These are phyloP conservation scores for Trichoderma erinaceum DNA, from an alignment of 495 filamentous ascomycete genomes.

Conservation along the genomic window DNA sequence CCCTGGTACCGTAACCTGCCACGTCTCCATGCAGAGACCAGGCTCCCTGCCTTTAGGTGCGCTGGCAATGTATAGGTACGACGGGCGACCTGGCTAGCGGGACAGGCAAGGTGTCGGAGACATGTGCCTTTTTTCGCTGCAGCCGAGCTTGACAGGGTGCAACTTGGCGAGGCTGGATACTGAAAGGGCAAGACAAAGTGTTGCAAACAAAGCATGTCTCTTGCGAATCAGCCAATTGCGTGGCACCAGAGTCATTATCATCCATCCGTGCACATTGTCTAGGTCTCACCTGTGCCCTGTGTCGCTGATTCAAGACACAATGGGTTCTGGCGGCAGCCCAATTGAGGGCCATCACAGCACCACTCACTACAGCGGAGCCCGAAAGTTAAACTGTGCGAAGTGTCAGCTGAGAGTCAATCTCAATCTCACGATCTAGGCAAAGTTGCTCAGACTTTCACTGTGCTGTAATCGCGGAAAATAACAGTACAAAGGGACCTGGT, in stretches of 20 bases:
- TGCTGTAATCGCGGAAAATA: neutral
- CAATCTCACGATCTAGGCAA: neutral
- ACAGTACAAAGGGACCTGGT: neutral
- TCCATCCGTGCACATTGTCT: slow-evolving; percentile 4
- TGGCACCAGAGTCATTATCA: neutral
- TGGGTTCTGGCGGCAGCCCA: neutral
- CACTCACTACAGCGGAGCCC: neutral
- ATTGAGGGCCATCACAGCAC: neutral
- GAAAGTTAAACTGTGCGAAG: neutral
- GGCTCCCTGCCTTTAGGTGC: too few relatives aligned
- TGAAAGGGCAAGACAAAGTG: neutral
- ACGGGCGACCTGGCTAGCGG: too few relatives aligned
- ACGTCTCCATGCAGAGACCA: neutral
- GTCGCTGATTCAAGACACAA: neutral
- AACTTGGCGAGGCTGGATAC: neutral
- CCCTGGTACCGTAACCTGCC: neutral
- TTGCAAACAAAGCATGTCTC: neutral
- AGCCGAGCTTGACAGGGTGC: neutral
- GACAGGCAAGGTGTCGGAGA: too few relatives aligned
- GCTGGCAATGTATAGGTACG: too few relatives aligned
- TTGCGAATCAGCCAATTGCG: neutral
- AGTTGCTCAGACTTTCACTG: neutral
- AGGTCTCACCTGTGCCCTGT: slow-evolving; percentile 4
- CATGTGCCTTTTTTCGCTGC: too few relatives aligned
- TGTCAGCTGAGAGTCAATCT: neutral